Percentiles rank a stretch among this genome's conserved stretches.
phyloP scores from a whole-genome alignment of 2,329 filamentous ascomycete species.

The Madurella fahalii region DNA sequence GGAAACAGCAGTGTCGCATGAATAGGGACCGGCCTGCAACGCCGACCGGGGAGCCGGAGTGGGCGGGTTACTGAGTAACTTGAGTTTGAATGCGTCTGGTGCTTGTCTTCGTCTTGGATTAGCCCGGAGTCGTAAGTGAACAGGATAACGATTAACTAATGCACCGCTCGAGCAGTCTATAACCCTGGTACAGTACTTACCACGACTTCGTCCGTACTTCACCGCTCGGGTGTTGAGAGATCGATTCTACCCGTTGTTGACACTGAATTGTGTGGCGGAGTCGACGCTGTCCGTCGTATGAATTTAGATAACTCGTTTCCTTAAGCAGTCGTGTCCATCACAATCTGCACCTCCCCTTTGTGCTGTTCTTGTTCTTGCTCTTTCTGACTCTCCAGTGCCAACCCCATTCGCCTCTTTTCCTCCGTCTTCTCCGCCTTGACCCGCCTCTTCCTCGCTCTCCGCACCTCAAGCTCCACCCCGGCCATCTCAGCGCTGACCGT shows the following conservation, averaged over 20 bases:
- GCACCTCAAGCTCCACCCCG: conserved; percentile 64
- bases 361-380: neutral
- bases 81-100: neutral
- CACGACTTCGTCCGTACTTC: no score
- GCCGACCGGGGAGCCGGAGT: conserved; percentile 42
- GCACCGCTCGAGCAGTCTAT: no score
- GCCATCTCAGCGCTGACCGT: conserved; percentile 58
- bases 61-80: conserved; percentile 38
- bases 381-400: conserved; percentile 1
- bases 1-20: conserved; percentile 56
- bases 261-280: no score
- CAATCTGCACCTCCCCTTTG: no score
- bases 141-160: no score
- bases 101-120: neutral
- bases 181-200: no score
- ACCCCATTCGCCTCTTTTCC: conserved; percentile 25
- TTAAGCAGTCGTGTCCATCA: neutral
- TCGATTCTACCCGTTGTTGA: no score
- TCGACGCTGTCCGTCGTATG: no score
- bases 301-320: neutral
- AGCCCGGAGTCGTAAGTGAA: neutral
- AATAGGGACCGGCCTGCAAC: conserved; percentile 43
- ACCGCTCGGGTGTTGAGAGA: no score
- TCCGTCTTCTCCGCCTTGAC: conserved; percentile 42
- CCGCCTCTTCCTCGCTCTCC: conserved; percentile 54